Base-by-base conservation (phyloP, 495 filamentous ascomycete species). In the Aspergillus avenaceus region DNA sequence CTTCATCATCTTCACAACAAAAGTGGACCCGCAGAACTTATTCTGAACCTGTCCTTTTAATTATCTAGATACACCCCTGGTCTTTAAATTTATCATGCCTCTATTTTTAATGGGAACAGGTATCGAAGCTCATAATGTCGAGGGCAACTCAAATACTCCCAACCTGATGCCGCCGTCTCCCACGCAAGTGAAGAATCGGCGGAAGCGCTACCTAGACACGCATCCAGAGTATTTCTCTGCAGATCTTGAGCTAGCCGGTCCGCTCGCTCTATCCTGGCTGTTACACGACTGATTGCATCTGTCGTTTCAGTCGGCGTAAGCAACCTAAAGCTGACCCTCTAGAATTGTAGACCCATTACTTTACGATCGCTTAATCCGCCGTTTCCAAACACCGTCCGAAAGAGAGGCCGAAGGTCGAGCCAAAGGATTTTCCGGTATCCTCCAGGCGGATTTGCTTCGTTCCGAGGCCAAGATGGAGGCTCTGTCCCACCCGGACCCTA, bases 341-440 rank as follows among this genome's bases (percentile, higher is more conserved):
- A 49, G 37, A 50, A 49, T 42, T 54, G 42, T 69, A 86, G 87
- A 91, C 65, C 87, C 88, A 0, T 71, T 91, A 19, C 77, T 90
- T 36, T 91, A 95, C 70, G 88, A 92, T 61, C 79, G 81, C 46
- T 73, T 91, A 12, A 81, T 95, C 57, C 83, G 87, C 37, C 85
- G 84, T 52, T 91, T 91, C 65, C 88, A 89, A 45, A 82, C 82
- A 3, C 63, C 85, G 12, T 74, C 77, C 12, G 88, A 95, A 69
- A 77, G 87, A 45, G 84, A 90, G 63, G 78, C 74, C 12, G 85
- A 89, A 51, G 86, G 84, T 11, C 79, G 79, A 12, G 71, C 67
- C 3, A 88, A 87, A 61, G 88, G 89, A 1, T 91, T 88, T 60
- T 82, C 84, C 3, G 84, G 87, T 11, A 69, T 84, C 3, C 75